Evolutionary conservation across 371 early-diverging fungal species (phyloP).

Genomic region (Haplosporangium sp.): DNA sequence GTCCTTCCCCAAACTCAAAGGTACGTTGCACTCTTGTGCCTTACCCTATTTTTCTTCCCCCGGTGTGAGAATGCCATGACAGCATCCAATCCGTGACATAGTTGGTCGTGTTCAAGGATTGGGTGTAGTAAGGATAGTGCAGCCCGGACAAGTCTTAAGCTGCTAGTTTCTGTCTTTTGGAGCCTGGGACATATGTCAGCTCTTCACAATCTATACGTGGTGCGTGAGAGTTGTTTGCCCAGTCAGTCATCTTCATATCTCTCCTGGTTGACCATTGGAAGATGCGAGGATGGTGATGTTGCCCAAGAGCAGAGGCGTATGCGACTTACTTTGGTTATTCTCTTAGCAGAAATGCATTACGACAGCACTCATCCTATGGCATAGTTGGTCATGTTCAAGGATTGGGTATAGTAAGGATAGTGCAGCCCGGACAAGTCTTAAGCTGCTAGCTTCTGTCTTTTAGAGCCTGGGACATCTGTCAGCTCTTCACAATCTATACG

Average conservation of each 20-base stretch:
- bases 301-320: constrained; percentile 47
- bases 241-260: constrained; percentile 37
- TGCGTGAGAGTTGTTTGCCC: constrained; percentile 38
- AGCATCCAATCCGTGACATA: constrained; percentile 40
- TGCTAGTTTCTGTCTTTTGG: constrained; percentile 40
- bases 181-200: constrained; percentile 38
- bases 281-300: constrained; percentile 36
- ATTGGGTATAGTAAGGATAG: constrained; percentile 42
- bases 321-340: constrained; percentile 19
- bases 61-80: not conserved
- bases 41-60: too few species aligned
- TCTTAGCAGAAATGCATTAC: too few species aligned
- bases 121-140: constrained; percentile 48
- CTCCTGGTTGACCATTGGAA: constrained; percentile 41
- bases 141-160: constrained; percentile 48
- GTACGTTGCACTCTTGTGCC: too few species aligned
- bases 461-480: constrained; percentile 38
- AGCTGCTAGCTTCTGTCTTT: constrained; percentile 42
- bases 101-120: constrained; percentile 36
- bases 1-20: too few species aligned
- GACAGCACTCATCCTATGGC: constrained; percentile 39
- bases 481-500: constrained; percentile 46
- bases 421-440: constrained; percentile 48
- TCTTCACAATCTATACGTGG: constrained; percentile 46
- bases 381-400: constrained; percentile 42